Evolutionary conservation across 148 eudicot genomes (phyloP), one percentile per base, ranked within the genome.

Genomic region (Cornus suecica): DNA sequence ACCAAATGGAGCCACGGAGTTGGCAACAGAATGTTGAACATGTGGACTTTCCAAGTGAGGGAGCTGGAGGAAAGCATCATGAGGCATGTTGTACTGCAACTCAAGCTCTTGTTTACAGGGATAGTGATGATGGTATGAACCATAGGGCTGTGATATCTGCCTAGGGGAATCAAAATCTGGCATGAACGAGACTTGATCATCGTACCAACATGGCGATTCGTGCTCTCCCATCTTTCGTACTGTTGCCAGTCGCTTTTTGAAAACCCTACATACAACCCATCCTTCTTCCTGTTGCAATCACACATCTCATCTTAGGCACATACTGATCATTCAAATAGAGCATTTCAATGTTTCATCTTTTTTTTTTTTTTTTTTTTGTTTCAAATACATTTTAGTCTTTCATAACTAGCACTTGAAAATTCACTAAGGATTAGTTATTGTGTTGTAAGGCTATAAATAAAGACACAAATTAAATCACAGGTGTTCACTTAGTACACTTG

Each of bases 211-310:
- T 0, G 87, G 83, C 0, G 91, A 81, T 23, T 83, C 94, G 3
- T 82, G 84, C 20, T 90, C 94, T 2, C 77, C 84, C 61, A 84
- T 74, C 76, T 80, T 88, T 4, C 90, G 81, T 18, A 78, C 77
- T 29, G 89, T 80, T 66, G 97, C 48, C 74, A 92, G 41, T 82
- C 86, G 81, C 82, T 92, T 92, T 86, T 87, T 92, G 87, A 92
- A 92, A 51, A 85, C 97, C 83, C 94, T 78, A 65, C 97, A 92
- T 11, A 92, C 94, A 11, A 87, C 97, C 97, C 97, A 92, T 25
- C 97, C 97, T 89, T 92, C 97, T 82, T 92, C 97, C 97, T 92
- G 89, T 37, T 71, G 66, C 29, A 69, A n/a, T 70, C 5, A 23
- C 6, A 27, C 5, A 56, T 51, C 73, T 48, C 54, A 48, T 48